Base-by-base conservation (phyloP, 2,329 filamentous ascomycete genomes). In the Escovopsis sp. region DNA sequence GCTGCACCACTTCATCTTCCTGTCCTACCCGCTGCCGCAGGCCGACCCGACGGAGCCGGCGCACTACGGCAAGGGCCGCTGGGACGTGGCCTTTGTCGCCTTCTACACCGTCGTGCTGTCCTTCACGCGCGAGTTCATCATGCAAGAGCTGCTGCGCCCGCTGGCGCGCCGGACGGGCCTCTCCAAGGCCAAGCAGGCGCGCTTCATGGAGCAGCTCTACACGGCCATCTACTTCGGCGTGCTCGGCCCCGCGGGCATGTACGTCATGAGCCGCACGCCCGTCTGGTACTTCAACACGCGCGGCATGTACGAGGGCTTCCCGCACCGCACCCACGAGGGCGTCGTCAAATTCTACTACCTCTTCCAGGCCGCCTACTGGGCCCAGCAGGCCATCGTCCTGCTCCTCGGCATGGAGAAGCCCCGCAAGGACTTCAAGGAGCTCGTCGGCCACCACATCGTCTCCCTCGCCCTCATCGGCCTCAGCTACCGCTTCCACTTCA, bases 121-220 rank as follows among this genome's bases (percentile, higher is more conserved):
- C 47, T 95, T 96, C 60, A 94, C 86, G 10, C 85, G 88, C 57
- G 88, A 96, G 61, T 94, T 94, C 62, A 73, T 94, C 64, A 95
- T 94, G 88, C 88, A 94, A 65, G 80, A 86, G 54, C 55, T 94
- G 40, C 76, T 95, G 45, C 77, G 80, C 11, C 88, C 87, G 0
- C 68, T 88, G 47, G 85, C 86, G 6, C 69, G 76, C 36, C 70
- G 67, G 51, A 77, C 69, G 43, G 83, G 85, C 12, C 77, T 95
- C 55, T 77, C 74, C 48, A 75, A 80, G 44, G 77, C 72, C 49
- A 95, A 94, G 67, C 86, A 91, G 56, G 75, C 80, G 12, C 81
- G 88, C 32, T 95, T 94, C 70, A 91, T 94, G 85, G 88, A 96
- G 63, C 88, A 96, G 65, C 77, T 82, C 56, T 96, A 96, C 65